These are phyloP conservation scores for Medicago ruthenica DNA, from an alignment of 306 rosid genomes.

Conservation along the genomic window DNA sequence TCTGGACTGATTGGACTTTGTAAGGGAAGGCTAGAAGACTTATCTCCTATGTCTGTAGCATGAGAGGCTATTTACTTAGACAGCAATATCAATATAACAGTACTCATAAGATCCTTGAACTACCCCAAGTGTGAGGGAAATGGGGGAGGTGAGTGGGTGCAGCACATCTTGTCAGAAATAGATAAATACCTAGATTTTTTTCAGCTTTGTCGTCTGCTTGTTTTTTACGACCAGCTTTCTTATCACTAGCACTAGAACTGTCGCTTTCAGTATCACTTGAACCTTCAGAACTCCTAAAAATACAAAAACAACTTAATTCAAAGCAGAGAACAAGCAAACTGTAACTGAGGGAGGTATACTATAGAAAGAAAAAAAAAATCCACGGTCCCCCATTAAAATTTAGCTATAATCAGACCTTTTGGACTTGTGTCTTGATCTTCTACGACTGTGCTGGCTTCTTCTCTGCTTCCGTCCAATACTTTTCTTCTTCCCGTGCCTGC, in stretches of 20 bases:
- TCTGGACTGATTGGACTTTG: constrained; percentile 44
- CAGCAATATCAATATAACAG: constrained; percentile 29
- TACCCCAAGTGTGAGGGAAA: neutral
- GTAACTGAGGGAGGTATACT: constrained; percentile 22
- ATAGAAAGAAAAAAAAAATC: constrained; percentile 15
- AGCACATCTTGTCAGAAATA: constrained; percentile 8
- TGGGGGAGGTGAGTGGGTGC: neutral
- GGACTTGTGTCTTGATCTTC: constrained; percentile 65
- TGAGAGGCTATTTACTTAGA: constrained; percentile 43
- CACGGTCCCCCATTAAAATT: neutral
- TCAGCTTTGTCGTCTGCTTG: constrained; percentile 54
- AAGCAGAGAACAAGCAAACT: constrained; percentile 38
- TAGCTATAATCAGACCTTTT: constrained; percentile 57
- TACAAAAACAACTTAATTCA: constrained; percentile 43
- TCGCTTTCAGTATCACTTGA: constrained; percentile 72
- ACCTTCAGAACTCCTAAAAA: constrained; percentile 66
- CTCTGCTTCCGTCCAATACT: constrained; percentile 60
- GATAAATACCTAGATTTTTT: constrained; percentile 37
- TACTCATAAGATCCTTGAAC: constrained; percentile 13
- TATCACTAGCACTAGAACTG: constrained; percentile 58
- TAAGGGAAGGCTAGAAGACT: constrained; percentile 44
- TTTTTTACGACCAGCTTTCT: constrained; percentile 52
- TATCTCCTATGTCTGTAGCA: constrained; percentile 61
- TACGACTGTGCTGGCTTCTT: constrained; percentile 62
- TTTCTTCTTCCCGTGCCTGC: constrained; percentile 66